Percentiles rank a stretch among this genome's conserved stretches.
These are phyloP conservation scores for Aspergillus novoparasiticus DNA, from an alignment of 2,329 filamentous ascomycete species.

Conservation along the genomic window DNA sequence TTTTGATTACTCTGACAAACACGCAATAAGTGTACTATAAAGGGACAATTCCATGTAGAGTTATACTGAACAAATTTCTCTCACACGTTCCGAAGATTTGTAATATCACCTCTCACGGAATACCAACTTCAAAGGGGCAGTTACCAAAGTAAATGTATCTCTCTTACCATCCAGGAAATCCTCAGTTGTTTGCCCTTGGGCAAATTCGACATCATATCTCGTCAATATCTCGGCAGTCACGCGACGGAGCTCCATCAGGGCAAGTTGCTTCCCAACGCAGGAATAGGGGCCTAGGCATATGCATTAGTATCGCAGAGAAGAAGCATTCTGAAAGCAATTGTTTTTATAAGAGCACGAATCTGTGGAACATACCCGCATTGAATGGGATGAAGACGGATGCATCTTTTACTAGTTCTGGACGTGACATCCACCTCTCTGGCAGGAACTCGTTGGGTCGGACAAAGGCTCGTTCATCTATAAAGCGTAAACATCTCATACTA, in stretches of 20 bases:
- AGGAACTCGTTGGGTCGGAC: constrained; percentile 14
- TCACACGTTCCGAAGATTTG: not conserved
- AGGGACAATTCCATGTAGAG: not conserved
- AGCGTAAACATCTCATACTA: not conserved
- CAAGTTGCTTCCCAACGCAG: constrained; percentile 23
- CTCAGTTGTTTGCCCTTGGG: not conserved
- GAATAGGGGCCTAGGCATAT: not conserved
- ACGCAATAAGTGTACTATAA: not conserved
- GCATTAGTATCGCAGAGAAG: not conserved
- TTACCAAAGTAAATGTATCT: not conserved
- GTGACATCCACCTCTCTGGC: constrained; percentile 21
- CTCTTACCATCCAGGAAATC: not conserved
- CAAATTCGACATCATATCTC: not conserved
- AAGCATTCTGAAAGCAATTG: not conserved
- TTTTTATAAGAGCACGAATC: not conserved
- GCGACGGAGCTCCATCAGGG: constrained; percentile 21
- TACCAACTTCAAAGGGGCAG: not conserved
- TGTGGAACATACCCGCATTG: constrained; percentile 11
- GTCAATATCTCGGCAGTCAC: constrained; percentile 14
- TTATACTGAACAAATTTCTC: not conserved
- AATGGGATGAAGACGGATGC: constrained; percentile 20
- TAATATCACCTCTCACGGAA: not conserved
- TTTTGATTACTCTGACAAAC: not conserved
- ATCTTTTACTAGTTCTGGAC: constrained; percentile 19
- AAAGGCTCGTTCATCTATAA: constrained; percentile 8